Percentiles rank a stretch among this genome's conserved stretches.
These are phyloP conservation scores for Quercus mongolica DNA, from an alignment of 306 rosid species.

Conservation along the genomic window DNA sequence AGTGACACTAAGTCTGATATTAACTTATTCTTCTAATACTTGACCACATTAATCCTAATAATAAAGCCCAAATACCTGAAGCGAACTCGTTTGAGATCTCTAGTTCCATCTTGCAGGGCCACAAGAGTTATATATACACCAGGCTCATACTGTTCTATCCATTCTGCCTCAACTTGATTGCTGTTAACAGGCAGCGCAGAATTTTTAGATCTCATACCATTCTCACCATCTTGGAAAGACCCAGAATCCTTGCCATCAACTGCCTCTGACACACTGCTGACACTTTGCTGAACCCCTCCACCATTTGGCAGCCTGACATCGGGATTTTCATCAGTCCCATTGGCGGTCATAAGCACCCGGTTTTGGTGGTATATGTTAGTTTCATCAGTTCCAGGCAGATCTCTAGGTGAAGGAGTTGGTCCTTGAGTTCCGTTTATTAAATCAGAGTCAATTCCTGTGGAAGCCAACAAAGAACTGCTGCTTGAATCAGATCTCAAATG, in stretches of 20 bases:
- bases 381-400: conserved; percentile 43
- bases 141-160: conserved; percentile 96
- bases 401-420: conserved; percentile 30
- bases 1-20: neutral
- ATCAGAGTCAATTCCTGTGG: conserved; percentile 56
- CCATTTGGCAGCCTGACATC: conserved; percentile 49
- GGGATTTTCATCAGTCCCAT: conserved; percentile 35
- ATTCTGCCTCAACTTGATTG: conserved; percentile 83
- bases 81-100: conserved; percentile 96
- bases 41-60: neutral
- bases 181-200: conserved; percentile 32
- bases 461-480: conserved; percentile 57
- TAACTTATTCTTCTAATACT: neutral
- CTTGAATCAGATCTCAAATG: conserved; percentile 63
- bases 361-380: conserved; percentile 36
- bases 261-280: conserved; percentile 43
- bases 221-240: conserved; percentile 54
- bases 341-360: conserved; percentile 32
- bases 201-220: conserved; percentile 43
- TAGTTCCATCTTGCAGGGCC: conserved; percentile 79
- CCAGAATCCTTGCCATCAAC: conserved; percentile 64
- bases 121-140: conserved; percentile 98
- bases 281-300: conserved; percentile 35
- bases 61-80: conserved; percentile 58
- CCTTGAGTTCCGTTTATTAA: conserved; percentile 34